Evolutionary conservation across 129 eudicot species (phyloP).

Genomic region (Solidago caesia): DNA sequence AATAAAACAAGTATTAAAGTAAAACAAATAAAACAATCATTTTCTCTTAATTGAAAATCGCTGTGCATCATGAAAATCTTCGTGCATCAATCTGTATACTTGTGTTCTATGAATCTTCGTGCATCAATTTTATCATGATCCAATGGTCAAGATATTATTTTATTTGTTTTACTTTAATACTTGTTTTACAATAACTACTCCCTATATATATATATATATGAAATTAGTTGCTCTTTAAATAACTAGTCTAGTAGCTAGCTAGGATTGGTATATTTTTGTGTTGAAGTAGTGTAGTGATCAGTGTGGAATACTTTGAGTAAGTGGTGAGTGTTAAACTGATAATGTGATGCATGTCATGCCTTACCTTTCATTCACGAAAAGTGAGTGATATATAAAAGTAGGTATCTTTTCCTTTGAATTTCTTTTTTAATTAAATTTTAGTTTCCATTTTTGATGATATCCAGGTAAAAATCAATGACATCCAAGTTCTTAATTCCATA

Average conservation of each 20-base stretch:
- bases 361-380: conserved; percentile 68
- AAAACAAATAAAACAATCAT: no score
- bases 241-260: background rate
- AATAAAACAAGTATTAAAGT: no score
- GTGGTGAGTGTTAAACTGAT: conserved; percentile 45
- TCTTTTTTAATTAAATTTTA: background rate
- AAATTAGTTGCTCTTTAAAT: background rate
- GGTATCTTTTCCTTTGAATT: conserved; percentile 35
- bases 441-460: conserved; percentile 1
- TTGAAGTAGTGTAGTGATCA: conserved; percentile 42
- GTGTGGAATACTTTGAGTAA: conserved; percentile 53
- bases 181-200: no score
- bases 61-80: no score
- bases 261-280: background rate
- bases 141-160: no score
- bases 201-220: no score
- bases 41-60: no score
- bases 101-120: no score
- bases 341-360: conserved; percentile 38
- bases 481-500: background rate
- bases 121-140: no score
- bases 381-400: conserved; percentile 41
- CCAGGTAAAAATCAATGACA: background rate
- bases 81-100: no score
- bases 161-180: no score